phyloP scores from a whole-genome alignment of 1,284 basidiomycete species.

The Bondarzewia mesenterica region DNA sequence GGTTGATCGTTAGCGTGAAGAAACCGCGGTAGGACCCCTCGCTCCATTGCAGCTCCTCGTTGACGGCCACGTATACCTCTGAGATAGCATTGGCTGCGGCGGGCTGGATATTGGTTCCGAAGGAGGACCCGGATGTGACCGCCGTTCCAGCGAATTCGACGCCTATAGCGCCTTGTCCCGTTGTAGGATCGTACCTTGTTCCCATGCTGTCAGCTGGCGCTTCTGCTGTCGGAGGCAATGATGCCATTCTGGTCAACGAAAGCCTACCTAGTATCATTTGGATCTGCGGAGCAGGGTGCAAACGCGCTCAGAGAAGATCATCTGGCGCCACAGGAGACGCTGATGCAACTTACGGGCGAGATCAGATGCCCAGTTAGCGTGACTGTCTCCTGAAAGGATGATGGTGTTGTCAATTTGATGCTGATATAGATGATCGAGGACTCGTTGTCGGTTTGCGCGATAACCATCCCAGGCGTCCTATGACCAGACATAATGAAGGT shows the following conservation, averaged over 20 bases:
- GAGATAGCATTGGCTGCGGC: slow-evolving; percentile 34
- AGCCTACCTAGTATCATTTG: slow-evolving; percentile 19
- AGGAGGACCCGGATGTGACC: slow-evolving; percentile 46
- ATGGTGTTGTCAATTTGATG: slow-evolving; percentile 52
- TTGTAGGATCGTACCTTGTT: slow-evolving; percentile 42
- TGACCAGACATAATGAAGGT: background rate
- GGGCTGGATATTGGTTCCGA: slow-evolving; percentile 37
- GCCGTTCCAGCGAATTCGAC: slow-evolving; percentile 66
- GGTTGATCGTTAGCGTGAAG: slow-evolving; percentile 44
- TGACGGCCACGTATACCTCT: slow-evolving; percentile 31
- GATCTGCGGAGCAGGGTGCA: background rate
- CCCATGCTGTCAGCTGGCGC: background rate
- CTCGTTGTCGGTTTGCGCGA: slow-evolving; percentile 45
- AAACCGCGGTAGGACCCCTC: slow-evolving; percentile 60
- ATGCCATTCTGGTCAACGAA: slow-evolving; percentile 26
- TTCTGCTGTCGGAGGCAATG: background rate
- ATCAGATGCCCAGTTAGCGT: slow-evolving; percentile 58
- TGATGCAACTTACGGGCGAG: slow-evolving; percentile 39
- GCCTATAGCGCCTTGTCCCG: slow-evolving; percentile 47
- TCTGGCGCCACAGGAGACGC: background rate
- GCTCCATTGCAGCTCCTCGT: slow-evolving; percentile 55
- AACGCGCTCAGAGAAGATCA: background rate
- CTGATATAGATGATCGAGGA: slow-evolving; percentile 44
- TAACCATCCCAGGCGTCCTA: slow-evolving; percentile 62
- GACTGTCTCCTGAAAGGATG: slow-evolving; percentile 57